Base-by-base conservation (phyloP, 169 alveolate species). In the Toxoplasma gondii region DNA sequence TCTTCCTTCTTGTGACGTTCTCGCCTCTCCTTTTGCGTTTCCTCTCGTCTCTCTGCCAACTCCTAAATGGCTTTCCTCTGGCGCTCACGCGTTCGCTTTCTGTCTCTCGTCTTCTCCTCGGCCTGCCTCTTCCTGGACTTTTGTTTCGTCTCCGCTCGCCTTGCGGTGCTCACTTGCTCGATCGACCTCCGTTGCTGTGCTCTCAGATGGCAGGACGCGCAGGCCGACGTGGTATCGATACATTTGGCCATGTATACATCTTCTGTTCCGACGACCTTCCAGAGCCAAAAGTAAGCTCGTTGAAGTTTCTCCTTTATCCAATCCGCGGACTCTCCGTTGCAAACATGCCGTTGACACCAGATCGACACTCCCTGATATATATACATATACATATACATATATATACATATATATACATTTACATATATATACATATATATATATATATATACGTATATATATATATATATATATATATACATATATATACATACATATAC, bases 191-290 rank as follows among this genome's bases (percentile, higher is more conserved):
- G n/a, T n/a, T n/a, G n/a, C n/a, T n/a, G n/a, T n/a, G n/a, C 19
- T 34, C 36, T 39, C 93, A 98, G 97, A 99, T 99, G 99, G 98
- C 99, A 5, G 99, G 99, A 31, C 97, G 99, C 93, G 99, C 99
- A 4, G 99, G 99, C 34, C 98, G 99, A 95, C 97, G 99, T 95
- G 99, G 99, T 29, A 97, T 99, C 58, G 99, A 99, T 95, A 95
- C 95, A 10, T 97, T 97, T 84, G 99, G 99, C 27, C 97, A 98
- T 94, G 99, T 99, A 9, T 98, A 98, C 93, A 95, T 99, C 34
- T 98, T 98, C 83, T 78, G 97, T 0, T 98, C 99, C 80, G 96
- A 97, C 1, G 98, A 97, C 70, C 95, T 98, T 34, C 99, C 99
- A 16, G 98, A 97, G 64, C 97, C 96, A 58, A 97, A 92, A 45